Conservation (phyloP, 2,329 filamentous ascomycete species). For the Penicillium sp. region DNA sequence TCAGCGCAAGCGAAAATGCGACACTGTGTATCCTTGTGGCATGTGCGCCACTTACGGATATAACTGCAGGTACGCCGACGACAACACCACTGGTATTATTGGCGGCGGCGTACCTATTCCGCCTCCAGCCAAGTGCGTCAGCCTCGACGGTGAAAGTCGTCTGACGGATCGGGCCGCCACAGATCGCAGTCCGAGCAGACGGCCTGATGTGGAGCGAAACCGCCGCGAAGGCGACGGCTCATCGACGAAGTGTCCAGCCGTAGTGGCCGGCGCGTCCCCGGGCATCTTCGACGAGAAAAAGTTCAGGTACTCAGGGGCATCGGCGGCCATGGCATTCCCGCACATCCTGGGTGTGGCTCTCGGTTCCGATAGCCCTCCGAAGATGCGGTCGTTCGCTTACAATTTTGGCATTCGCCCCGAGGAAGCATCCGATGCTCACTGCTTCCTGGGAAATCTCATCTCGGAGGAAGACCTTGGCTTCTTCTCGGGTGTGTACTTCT, state of each 20-base stretch:
- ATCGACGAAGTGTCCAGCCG: neutral
- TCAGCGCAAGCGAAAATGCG: neutral
- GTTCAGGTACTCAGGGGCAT: neutral
- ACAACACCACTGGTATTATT: neutral
- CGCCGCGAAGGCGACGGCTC: neutral
- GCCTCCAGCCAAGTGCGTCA: neutral
- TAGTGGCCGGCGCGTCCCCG: too few relatives aligned
- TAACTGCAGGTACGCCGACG: neutral
- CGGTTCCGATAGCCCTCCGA: neutral
- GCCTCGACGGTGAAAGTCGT: neutral
- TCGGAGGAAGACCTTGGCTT: neutral
- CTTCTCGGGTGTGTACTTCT: neutral
- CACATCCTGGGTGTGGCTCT: neutral
- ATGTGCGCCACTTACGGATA: neutral
- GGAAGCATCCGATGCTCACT: neutral
- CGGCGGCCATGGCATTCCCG: neutral
- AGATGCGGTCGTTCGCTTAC: neutral
- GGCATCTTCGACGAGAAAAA: neutral
- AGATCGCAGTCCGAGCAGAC: neutral
- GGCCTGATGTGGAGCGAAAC: neutral
- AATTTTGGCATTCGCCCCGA: neutral
- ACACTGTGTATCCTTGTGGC: neutral
- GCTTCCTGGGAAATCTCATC: neutral
- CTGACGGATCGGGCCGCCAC: too few relatives aligned
- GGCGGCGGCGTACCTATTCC: neutral